phyloP scores from a whole-genome alignment of 2,329 filamentous ascomycete genomes.

The Scleromitrula shiraiana region DNA sequence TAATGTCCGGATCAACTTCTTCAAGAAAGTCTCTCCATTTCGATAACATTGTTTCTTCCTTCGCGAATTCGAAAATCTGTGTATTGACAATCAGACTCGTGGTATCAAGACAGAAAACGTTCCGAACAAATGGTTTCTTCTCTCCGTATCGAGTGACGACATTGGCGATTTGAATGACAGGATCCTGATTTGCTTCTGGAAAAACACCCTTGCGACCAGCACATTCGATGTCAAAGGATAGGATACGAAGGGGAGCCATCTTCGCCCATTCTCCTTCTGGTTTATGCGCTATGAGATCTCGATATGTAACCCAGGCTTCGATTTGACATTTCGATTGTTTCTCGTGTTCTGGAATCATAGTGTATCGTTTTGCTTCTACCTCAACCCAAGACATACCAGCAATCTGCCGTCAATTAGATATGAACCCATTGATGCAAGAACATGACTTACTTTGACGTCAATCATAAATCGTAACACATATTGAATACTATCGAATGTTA shows the following conservation, averaged over 20 bases:
- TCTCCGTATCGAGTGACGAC: slow-evolving; percentile 93
- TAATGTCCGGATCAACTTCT: slow-evolving; percentile 89
- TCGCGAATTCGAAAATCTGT: slow-evolving; percentile 74
- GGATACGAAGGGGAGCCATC: slow-evolving; percentile 85
- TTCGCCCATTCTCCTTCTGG: slow-evolving; percentile 94
- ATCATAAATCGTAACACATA: slow-evolving; percentile 98
- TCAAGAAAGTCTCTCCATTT: slow-evolving; percentile 86
- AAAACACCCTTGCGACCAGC: slow-evolving; percentile 97
- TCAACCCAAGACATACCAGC: slow-evolving; percentile 98
- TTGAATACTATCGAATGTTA: slow-evolving; percentile 94
- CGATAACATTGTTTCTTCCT: slow-evolving; percentile 84
- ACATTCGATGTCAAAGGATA: slow-evolving; percentile 98
- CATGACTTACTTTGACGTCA: slow-evolving; percentile 64
- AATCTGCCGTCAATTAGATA: slow-evolving; percentile 43
- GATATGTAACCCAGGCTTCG: slow-evolving; percentile 77
- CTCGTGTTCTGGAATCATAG: slow-evolving; percentile 55
- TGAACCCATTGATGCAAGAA: background rate
- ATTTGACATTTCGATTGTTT: slow-evolving; percentile 93
- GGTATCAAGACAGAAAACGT: slow-evolving; percentile 90
- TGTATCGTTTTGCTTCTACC: slow-evolving; percentile 65
- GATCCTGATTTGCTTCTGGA: slow-evolving; percentile 83
- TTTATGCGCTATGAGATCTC: slow-evolving; percentile 76
- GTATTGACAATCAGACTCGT: slow-evolving; percentile 94
- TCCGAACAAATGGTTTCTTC: slow-evolving; percentile 88
- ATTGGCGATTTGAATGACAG: slow-evolving; percentile 97